Conservation (phyloP, 305 asterid species). For the Nicotiana rustica region DNA sequence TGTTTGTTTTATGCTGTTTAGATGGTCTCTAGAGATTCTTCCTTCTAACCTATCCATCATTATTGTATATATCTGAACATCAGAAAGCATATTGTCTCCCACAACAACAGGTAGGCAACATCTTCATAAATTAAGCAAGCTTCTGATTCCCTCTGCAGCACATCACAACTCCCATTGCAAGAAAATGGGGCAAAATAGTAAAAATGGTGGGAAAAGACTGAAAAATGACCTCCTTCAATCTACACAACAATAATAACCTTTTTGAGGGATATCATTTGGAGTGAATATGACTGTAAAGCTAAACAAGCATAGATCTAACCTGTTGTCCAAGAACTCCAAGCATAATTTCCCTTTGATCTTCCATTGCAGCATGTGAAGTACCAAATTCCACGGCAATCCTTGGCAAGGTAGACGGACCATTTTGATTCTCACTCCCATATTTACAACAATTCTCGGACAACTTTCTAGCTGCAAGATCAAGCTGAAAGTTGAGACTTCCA, state of each 20-base stretch:
- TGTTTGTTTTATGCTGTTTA: constrained; percentile 4
- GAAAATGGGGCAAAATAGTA: constrained; percentile 14
- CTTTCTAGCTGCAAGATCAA: constrained; percentile 68
- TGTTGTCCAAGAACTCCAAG: constrained; percentile 79
- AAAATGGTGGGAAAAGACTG: constrained; percentile 1
- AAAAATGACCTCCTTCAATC: neutral
- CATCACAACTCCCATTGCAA: constrained; percentile 16
- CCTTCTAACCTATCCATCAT: neutral
- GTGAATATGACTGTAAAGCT: neutral
- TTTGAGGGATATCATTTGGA: neutral
- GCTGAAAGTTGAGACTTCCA: constrained; percentile 43
- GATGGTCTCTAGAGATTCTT: neutral
- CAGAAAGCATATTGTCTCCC: constrained; percentile 9
- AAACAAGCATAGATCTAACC: constrained; percentile 49
- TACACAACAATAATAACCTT: neutral
- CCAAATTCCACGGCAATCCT: constrained; percentile 74
- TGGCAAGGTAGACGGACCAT: constrained; percentile 66
- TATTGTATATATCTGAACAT: neutral
- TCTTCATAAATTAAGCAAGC: constrained; percentile 17
- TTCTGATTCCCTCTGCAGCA: constrained; percentile 3
- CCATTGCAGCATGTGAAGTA: constrained; percentile 82
- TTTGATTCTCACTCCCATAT: constrained; percentile 85
- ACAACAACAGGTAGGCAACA: neutral
- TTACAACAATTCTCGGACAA: constrained; percentile 93
- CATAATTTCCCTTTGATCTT: constrained; percentile 86